Conservation (phyloP, 257 asterid species). For the Linaria vulgaris region DNA sequence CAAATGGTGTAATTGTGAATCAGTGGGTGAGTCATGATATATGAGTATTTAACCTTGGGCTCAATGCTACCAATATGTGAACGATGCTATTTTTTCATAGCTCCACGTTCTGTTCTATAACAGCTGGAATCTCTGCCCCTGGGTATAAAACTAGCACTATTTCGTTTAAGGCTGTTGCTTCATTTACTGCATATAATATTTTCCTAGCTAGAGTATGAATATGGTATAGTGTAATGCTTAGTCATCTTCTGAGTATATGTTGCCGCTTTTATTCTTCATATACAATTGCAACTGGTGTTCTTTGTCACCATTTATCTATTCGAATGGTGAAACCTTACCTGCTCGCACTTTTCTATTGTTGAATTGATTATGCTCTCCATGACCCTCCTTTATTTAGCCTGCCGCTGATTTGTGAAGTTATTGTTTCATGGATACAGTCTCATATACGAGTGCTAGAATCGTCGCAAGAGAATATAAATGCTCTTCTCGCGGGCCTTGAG, state of each 20-base stretch:
- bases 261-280: slow-evolving; percentile 1
- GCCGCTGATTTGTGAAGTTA: slow-evolving; percentile 10
- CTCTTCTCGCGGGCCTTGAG: slow-evolving; percentile 79
- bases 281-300: not conserved
- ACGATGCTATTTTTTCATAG: too few relatives aligned
- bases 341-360: slow-evolving; percentile 13
- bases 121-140: not conserved
- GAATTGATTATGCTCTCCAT: not conserved
- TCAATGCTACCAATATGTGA: not conserved
- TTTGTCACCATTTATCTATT: slow-evolving; percentile 6
- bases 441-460: slow-evolving; percentile 86
- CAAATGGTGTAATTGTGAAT: slow-evolving; percentile 5
- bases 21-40: not conserved
- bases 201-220: not conserved
- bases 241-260: slow-evolving; percentile 4
- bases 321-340: not conserved
- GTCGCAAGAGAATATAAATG: slow-evolving; percentile 68
- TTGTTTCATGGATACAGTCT: slow-evolving; percentile 49
- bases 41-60: not conserved
- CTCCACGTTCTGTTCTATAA: not conserved
- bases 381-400: slow-evolving; percentile 11
- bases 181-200: not conserved
- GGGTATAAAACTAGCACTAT: not conserved
- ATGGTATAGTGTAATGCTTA: slow-evolving; percentile 8
- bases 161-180: not conserved